phyloP scores from a whole-genome alignment of 805 yeast species.

The Schwanniomyces pseudopolymorphus region DNA sequence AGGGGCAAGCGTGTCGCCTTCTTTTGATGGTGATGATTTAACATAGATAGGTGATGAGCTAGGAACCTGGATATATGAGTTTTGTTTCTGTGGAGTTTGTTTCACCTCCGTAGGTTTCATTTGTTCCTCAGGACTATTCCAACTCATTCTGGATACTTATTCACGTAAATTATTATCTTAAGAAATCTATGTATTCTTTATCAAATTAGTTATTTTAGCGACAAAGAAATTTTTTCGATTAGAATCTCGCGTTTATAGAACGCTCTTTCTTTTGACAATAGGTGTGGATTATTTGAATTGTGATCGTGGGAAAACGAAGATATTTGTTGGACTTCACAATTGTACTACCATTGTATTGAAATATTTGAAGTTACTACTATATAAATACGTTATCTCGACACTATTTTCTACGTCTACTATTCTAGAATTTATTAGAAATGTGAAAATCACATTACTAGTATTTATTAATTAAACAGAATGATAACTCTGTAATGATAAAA shows the following conservation, averaged over 20 bases:
- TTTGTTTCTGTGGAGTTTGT: constrained; percentile 16
- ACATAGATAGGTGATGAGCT: constrained; percentile 38
- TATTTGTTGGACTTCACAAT: no score
- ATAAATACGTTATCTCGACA: no score
- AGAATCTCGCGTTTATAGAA: not conserved
- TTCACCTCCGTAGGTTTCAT: constrained; percentile 16
- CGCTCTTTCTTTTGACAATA: no score
- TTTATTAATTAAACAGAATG: no score
- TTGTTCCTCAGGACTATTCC: constrained; percentile 18
- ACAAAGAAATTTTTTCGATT: not conserved
- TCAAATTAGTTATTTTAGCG: not conserved
- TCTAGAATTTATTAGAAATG: no score
- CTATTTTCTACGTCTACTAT: no score
- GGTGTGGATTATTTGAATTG: not conserved
- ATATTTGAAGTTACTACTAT: no score
- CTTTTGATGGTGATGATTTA: constrained; percentile 22
- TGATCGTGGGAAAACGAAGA: no score
- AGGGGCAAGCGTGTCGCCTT: constrained; percentile 6
- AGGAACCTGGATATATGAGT: constrained; percentile 37
- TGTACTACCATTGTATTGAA: no score
- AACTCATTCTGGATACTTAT: constrained; percentile 15
- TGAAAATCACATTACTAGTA: no score
- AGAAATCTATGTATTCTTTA: not conserved
- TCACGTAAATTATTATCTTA: not conserved
- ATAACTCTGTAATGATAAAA: no score